These are phyloP conservation scores for button mushroom (Agaricus bisporus) DNA, from an alignment of 768 basidiomycete species.

Conservation along the genomic window DNA sequence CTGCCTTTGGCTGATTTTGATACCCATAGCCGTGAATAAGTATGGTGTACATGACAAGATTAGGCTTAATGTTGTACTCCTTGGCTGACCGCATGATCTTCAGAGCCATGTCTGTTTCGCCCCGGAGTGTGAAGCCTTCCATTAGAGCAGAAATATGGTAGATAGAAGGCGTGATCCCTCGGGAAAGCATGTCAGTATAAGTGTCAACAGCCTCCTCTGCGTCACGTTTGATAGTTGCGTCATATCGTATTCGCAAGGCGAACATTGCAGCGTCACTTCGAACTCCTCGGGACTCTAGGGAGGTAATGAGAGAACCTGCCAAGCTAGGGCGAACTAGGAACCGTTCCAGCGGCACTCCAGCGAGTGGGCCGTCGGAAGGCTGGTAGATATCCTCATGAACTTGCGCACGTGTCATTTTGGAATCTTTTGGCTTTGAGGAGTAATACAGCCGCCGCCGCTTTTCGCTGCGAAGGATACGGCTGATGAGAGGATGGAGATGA, in stretches of 20 bases:
- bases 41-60: constrained; percentile 70
- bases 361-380: not conserved
- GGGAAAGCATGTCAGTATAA: constrained; percentile 54
- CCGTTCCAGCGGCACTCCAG: not conserved
- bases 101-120: constrained; percentile 54
- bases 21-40: constrained; percentile 68
- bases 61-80: constrained; percentile 45
- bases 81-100: constrained; percentile 48
- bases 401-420: not conserved
- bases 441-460: constrained; percentile 40
- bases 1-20: constrained; percentile 46
- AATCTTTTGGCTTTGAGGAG: not conserved
- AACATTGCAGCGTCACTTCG: constrained; percentile 52
- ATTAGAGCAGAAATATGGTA: constrained; percentile 74
- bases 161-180: constrained; percentile 65
- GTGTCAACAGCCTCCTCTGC: constrained; percentile 43
- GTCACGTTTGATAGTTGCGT: constrained; percentile 48
- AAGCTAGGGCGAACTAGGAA: constrained; percentile 19
- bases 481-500: constrained; percentile 53
- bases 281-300: constrained; percentile 40
- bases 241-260: constrained; percentile 57
- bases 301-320: constrained; percentile 36
- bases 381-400: not conserved
- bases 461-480: constrained; percentile 46
- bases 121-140: constrained; percentile 59